phyloP scores from a whole-genome alignment of 78 protist genomes.

The slime mould (Dictyostelium discoideum) region DNA sequence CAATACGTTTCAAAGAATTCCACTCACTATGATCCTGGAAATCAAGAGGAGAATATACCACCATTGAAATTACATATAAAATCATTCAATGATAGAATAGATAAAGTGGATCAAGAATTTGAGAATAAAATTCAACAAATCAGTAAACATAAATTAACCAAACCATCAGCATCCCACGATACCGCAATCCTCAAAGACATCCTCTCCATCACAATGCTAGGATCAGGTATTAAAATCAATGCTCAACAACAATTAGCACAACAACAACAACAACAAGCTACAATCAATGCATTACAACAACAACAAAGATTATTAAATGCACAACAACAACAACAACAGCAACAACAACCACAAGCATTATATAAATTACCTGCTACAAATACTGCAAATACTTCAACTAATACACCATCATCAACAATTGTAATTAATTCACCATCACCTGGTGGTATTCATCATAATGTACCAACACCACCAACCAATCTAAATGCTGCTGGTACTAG shows the following conservation, averaged over 20 bases:
- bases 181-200: slow-evolving; percentile 2
- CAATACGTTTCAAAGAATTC: background rate
- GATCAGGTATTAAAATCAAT: slow-evolving; percentile 10
- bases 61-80: background rate
- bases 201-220: slow-evolving; percentile 31
- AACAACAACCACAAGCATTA: background rate
- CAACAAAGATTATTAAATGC: background rate
- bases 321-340: background rate
- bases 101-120: slow-evolving; percentile 14
- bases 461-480: background rate
- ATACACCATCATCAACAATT: slow-evolving; percentile 7
- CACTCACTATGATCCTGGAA: background rate
- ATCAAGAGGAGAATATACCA: background rate
- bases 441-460: background rate
- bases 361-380: background rate
- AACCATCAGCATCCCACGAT: background rate
- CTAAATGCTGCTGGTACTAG: background rate
- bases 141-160: slow-evolving; percentile 21
- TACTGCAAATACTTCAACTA: background rate
- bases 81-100: slow-evolving; percentile 1
- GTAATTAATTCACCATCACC: background rate
- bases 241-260: slow-evolving; percentile 24
- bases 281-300: background rate
- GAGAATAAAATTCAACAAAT: background rate
- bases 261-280: slow-evolving; percentile 9